A percentile compares a stretch with the other conserved stretches of the same genome.
These are phyloP conservation scores for Parietaria judaica DNA, from an alignment of 306 rosid genomes.

Conservation along the genomic window DNA sequence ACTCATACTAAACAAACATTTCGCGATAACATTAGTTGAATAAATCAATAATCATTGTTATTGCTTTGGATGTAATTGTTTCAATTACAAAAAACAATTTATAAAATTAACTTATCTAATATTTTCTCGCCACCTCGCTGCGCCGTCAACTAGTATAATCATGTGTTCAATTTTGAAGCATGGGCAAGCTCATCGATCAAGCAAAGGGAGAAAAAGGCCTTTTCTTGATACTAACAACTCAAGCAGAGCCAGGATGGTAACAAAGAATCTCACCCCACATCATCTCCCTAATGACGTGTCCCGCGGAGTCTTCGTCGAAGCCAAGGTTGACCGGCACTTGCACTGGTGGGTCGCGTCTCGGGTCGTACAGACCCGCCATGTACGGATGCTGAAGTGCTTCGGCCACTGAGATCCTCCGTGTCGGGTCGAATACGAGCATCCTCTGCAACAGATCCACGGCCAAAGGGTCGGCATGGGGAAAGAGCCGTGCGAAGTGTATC, in stretches of 20 bases:
- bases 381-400: constrained; percentile 90
- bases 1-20: no score
- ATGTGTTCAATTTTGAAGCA: no score
- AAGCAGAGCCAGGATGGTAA: constrained; percentile 64
- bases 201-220: neutral
- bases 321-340: constrained; percentile 60
- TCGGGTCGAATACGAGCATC: constrained; percentile 80
- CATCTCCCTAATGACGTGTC: constrained; percentile 60
- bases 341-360: constrained; percentile 38
- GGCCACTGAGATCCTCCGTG: constrained; percentile 56
- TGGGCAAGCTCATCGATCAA: neutral
- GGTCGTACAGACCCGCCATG: constrained; percentile 58
- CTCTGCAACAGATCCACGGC: constrained; percentile 75
- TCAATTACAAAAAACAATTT: no score
- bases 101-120: no score
- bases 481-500: constrained; percentile 42
- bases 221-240: constrained; percentile 14
- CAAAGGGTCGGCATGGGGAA: constrained; percentile 67
- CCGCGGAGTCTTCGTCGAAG: constrained; percentile 48
- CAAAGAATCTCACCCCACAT: constrained; percentile 76
- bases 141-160: no score
- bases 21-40: no score
- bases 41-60: no score
- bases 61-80: no score
- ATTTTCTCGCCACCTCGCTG: no score